Base-by-base conservation (phyloP, 306 rosid genomes). In the Trichosanthes cucumerina region DNA sequence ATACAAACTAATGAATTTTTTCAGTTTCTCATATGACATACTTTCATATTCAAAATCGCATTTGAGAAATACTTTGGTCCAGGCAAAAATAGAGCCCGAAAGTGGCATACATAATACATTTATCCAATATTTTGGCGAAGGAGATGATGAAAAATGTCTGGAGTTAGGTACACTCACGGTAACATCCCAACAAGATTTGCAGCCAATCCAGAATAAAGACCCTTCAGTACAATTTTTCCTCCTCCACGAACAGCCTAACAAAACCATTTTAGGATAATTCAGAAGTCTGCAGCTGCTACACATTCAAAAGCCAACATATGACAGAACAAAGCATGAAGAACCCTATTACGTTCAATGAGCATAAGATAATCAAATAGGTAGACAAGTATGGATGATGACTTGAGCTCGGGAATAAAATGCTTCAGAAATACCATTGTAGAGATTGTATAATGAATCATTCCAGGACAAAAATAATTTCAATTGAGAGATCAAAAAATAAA, bases 111-210 rank as follows among this genome's bases (percentile, higher is more conserved):
- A 13, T 31, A 16, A 72, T 46, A 71, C 52, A 13, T 72, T 72
- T 16, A 74, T 74, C 62, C 28, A 50, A 76, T 44, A 75, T 83
- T 54, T 23, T 11, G 39, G 76, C 33, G 7, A 28, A 18, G 12
- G 54, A 43, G 66, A 60, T 31, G 21, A 14, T 52, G 69, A 47
- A 57, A 36, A 24, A 28, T 28, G 50, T 73, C 26, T 16, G 70
- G 38, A 62, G 24, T 19, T 38, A 79, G n/a, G 58, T 72, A 28
- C 77, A 83, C 88, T 75, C 80, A 86, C 88, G 84, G 88, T 69
- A 86, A 80, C 28, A 81, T 80, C 76, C 88, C 88, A 57, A 76
- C 81, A 73, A 86, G 86, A 57, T 86, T 86, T 57, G 81, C 88
- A 34, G 82, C 80, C 77, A 86, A 78, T 68, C 86, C 88, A 38